Evolutionary conservation across 2,329 filamentous ascomycete genomes (phyloP).

Genomic region (Fusarium compactum): DNA sequence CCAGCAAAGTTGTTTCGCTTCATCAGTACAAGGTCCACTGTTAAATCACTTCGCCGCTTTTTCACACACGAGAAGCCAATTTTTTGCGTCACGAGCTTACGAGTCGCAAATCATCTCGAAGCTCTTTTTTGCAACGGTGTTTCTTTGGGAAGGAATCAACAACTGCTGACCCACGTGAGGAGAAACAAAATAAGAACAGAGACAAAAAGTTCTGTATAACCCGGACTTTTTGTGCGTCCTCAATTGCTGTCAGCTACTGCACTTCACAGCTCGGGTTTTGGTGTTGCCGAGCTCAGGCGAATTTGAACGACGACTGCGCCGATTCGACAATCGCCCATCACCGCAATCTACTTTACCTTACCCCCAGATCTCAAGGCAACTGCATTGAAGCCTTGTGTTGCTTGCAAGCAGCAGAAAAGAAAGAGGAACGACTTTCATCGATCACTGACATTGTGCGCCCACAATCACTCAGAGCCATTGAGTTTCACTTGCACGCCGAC

Average conservation of each 20-base stretch:
- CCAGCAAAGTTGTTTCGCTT: slow-evolving; percentile 34
- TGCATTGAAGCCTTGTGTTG: neutral
- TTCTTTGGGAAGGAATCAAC: slow-evolving; percentile 11
- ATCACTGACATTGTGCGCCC: slow-evolving; percentile 8
- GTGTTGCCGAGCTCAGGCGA: slow-evolving; percentile 16
- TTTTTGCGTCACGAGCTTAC: slow-evolving; percentile 44
- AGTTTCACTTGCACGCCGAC: neutral
- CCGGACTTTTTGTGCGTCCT: slow-evolving; percentile 17
- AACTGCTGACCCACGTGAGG: slow-evolving; percentile 24
- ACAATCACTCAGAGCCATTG: slow-evolving; percentile 10
- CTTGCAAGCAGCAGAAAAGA: slow-evolving; percentile 9
- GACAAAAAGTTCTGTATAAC: slow-evolving; percentile 23
- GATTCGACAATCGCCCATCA: slow-evolving; percentile 1
- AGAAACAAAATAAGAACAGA: slow-evolving; percentile 25
- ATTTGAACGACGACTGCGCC: slow-evolving; percentile 6
- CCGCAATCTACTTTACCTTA: neutral
- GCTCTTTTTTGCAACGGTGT: slow-evolving; percentile 26
- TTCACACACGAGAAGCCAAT: slow-evolving; percentile 31
- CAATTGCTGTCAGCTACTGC: slow-evolving; percentile 29
- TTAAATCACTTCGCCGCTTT: slow-evolving; percentile 32
- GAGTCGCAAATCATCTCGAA: slow-evolving; percentile 34
- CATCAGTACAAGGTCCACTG: slow-evolving; percentile 35
- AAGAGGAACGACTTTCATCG: slow-evolving; percentile 3
- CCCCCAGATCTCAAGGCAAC: neutral
- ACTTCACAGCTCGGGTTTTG: slow-evolving; percentile 17